A percentile compares a stretch with the other conserved stretches of the same genome.
Conservation (phyloP, 2,329 filamentous ascomycete species). For the Bertia moriformis region DNA sequence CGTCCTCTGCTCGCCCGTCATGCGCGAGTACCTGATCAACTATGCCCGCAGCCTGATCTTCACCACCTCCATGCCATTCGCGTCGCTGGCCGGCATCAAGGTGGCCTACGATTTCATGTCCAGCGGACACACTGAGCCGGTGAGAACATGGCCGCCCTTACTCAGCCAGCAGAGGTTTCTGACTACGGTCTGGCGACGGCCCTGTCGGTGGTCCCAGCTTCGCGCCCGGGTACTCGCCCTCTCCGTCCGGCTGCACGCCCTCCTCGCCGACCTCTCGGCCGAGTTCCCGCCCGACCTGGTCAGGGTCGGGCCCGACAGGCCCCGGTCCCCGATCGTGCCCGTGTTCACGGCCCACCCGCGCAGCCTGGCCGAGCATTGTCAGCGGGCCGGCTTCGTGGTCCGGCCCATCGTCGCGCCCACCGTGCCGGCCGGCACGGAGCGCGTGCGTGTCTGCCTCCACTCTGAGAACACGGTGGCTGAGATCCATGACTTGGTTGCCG, state of each 20-base stretch:
- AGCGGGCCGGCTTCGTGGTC: constrained; percentile 41
- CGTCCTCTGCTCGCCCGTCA: constrained; percentile 43
- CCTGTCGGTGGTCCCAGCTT: no score
- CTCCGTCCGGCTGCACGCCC: constrained; percentile 25
- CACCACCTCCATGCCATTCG: constrained; percentile 53
- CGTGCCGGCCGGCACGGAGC: constrained; percentile 45
- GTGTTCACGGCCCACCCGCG: constrained; percentile 43
- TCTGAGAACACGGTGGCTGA: constrained; percentile 46
- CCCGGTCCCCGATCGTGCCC: constrained; percentile 49
- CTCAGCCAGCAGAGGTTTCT: no score
- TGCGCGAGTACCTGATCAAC: constrained; percentile 55
- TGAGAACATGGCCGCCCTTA: constrained; percentile 10
- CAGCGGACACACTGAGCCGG: constrained; percentile 25
- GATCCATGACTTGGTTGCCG: constrained; percentile 33
- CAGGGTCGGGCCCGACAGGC: constrained; percentile 15
- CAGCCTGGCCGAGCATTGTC: constrained; percentile 42
- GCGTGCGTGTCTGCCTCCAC: constrained; percentile 55
- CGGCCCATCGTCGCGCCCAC: constrained; percentile 56
- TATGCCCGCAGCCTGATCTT: constrained; percentile 66
- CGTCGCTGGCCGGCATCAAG: constrained; percentile 41
- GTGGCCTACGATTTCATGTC: constrained; percentile 41
- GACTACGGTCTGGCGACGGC: no score
- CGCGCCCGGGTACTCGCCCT: constrained; percentile 27
- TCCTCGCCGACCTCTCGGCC: constrained; percentile 21
- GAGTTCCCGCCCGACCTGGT: constrained; percentile 14